A percentile compares a stretch with the other conserved stretches of the same genome.
These are phyloP conservation scores for Malassezia brasiliensis DNA, from an alignment of 1,284 basidiomycete genomes.

Conservation along the genomic window DNA sequence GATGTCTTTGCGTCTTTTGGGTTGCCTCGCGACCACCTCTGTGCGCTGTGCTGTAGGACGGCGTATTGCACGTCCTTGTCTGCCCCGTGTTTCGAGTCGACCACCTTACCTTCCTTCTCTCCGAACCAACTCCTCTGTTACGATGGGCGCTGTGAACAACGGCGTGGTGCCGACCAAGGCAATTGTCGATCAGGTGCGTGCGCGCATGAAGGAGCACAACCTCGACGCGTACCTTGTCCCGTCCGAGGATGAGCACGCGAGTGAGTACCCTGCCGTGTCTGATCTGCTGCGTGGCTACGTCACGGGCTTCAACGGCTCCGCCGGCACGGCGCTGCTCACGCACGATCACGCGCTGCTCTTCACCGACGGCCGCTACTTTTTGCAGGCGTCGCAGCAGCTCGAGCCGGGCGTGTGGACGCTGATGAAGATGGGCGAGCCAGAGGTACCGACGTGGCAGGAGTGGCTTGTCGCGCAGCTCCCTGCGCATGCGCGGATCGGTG, in stretches of 20 bases:
- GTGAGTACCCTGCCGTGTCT: slow-evolving; percentile 60
- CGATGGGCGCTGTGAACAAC: slow-evolving; percentile 40
- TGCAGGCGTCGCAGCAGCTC: slow-evolving; percentile 82
- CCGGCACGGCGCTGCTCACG: slow-evolving; percentile 71
- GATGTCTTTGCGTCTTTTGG: too few species aligned
- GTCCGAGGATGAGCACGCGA: slow-evolving; percentile 60
- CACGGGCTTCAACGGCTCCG: slow-evolving; percentile 85
- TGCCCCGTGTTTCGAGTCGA: background rate
- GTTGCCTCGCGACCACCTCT: too few species aligned
- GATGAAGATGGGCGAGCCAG: slow-evolving; percentile 69
- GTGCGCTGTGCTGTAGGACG: too few species aligned
- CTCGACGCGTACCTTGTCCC: slow-evolving; percentile 47
- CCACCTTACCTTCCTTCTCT: background rate
- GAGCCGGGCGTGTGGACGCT: slow-evolving; percentile 74
- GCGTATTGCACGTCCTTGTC: background rate
- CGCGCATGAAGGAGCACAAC: slow-evolving; percentile 27
- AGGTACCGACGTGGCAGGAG: slow-evolving; percentile 72
- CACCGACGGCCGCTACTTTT: slow-evolving; percentile 86
- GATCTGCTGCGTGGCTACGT: slow-evolving; percentile 78
- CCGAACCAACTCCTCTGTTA: background rate
- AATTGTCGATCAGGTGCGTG: slow-evolving; percentile 30
- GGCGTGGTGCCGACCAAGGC: slow-evolving; percentile 36
- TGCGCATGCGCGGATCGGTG: slow-evolving; percentile 28
- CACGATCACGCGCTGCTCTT: slow-evolving; percentile 56
- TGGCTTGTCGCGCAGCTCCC: slow-evolving; percentile 32